Percentiles rank a stretch among this genome's conserved stretches.
These are phyloP conservation scores for Lactarius hengduanensis DNA, from an alignment of 768 basidiomycete species.

Conservation along the genomic window DNA sequence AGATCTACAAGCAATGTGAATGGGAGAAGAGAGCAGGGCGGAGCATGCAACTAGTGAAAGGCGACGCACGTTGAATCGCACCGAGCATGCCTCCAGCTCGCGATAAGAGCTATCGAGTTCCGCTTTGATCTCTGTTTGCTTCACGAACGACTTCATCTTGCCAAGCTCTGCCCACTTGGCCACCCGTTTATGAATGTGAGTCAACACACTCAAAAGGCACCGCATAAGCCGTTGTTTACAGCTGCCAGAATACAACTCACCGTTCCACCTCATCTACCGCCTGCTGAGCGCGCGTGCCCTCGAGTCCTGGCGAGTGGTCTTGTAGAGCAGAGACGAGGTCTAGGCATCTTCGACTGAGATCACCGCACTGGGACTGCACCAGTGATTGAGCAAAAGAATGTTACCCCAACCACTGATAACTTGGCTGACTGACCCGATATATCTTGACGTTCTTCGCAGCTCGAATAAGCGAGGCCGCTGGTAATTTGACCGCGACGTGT, in stretches of 20 bases:
- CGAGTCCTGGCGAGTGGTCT: conserved; percentile 23
- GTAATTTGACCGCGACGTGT: neutral
- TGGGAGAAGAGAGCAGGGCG: neutral
- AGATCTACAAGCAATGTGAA: conserved; percentile 7
- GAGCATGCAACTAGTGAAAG: neutral
- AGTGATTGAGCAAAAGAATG: neutral
- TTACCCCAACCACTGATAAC: neutral
- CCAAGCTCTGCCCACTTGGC: conserved; percentile 22
- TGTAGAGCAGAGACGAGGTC: conserved; percentile 17
- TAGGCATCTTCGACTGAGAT: conserved; percentile 21
- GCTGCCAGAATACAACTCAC: conserved; percentile 3
- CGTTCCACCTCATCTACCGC: conserved; percentile 27
- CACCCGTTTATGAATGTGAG: conserved; percentile 19
- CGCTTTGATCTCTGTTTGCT: conserved; percentile 25
- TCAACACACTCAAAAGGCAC: conserved; percentile 16
- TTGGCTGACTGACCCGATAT: conserved; percentile 12
- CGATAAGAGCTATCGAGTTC: conserved; percentile 26
- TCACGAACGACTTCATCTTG: conserved; percentile 22
- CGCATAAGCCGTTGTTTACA: neutral
- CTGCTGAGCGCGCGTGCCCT: conserved; percentile 23
- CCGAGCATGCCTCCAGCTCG: conserved; percentile 20
- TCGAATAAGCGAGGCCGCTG: conserved; percentile 11
- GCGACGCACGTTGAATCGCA: conserved; percentile 24
- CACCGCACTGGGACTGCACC: conserved; percentile 23
- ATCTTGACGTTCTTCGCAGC: conserved; percentile 24